Evolutionary conservation across 805 yeast genomes (phyloP).

Genomic region (Cyberlindnera misumaiensis): DNA sequence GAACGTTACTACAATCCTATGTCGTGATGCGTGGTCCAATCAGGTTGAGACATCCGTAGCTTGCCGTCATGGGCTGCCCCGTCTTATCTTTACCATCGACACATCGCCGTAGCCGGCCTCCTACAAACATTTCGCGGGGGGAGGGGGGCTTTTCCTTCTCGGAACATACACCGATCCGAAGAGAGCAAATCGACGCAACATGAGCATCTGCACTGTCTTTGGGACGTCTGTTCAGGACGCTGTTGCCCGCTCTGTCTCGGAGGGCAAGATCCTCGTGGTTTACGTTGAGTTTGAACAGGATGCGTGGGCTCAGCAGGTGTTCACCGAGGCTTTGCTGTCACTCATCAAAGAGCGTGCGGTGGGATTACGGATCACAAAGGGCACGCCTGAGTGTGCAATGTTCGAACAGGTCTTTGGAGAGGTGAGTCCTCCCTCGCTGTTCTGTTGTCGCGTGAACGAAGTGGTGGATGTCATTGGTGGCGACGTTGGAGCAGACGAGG

Average conservation of each 20-base stretch:
- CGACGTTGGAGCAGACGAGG: constrained; percentile 22
- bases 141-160: no score
- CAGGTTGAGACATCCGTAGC: no score
- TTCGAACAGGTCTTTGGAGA: constrained; percentile 54
- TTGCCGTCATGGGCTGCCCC: no score
- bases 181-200: no score
- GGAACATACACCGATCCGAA: no score
- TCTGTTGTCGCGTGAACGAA: constrained; percentile 43
- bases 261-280: constrained; percentile 34
- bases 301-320: constrained; percentile 15
- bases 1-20: no score
- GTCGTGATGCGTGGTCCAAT: no score
- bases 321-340: constrained; percentile 13
- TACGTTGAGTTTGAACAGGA: constrained; percentile 24
- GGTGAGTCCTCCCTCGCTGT: constrained; percentile 46
- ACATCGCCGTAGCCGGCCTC: no score
- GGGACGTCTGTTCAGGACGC: constrained; percentile 30
- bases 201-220: constrained; percentile 10
- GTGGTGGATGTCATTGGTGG: constrained; percentile 38
- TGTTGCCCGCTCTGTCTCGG: constrained; percentile 31
- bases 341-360: constrained; percentile 27
- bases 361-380: constrained; percentile 34
- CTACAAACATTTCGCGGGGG: no score
- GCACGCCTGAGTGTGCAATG: constrained; percentile 36
- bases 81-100: no score